phyloP scores from a whole-genome alignment of 805 yeast genomes.

The Yueomyces sinensis region DNA sequence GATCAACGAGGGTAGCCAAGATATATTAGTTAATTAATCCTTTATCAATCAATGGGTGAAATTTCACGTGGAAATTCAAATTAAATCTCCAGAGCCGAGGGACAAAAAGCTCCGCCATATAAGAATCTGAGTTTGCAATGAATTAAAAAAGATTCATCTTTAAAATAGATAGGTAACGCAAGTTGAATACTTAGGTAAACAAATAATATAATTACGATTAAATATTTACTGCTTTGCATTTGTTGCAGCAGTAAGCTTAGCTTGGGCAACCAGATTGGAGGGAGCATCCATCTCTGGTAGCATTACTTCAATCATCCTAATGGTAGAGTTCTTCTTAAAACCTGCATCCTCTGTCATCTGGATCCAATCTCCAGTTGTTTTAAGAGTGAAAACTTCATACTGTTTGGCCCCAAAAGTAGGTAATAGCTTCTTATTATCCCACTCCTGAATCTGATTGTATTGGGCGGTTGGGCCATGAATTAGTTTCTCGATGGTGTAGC shows the following conservation, averaged over 20 bases:
- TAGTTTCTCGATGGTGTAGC: conserved; percentile 54
- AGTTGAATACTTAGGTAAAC: neutral
- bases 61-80: too few relatives aligned
- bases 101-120: too few relatives aligned
- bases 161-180: too few relatives aligned
- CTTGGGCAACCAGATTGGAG: conserved; percentile 46
- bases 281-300: conserved; percentile 57
- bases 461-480: conserved; percentile 46
- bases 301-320: conserved; percentile 52
- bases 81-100: too few relatives aligned
- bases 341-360: conserved; percentile 30
- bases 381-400: conserved; percentile 38
- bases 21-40: too few relatives aligned
- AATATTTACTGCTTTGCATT: conserved; percentile 16
- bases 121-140: too few relatives aligned
- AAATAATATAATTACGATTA: neutral
- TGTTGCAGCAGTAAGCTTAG: conserved; percentile 38
- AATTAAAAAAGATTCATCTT: too few relatives aligned
- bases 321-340: conserved; percentile 40
- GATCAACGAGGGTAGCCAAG: too few relatives aligned
- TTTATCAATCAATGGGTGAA: too few relatives aligned
- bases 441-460: conserved; percentile 46
- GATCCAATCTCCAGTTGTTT: conserved; percentile 43
- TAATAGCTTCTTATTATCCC: conserved; percentile 34
- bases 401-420: conserved; percentile 6